Evolutionary conservation across 441 rosid species (phyloP).

Genomic region (Brassica balearica): DNA sequence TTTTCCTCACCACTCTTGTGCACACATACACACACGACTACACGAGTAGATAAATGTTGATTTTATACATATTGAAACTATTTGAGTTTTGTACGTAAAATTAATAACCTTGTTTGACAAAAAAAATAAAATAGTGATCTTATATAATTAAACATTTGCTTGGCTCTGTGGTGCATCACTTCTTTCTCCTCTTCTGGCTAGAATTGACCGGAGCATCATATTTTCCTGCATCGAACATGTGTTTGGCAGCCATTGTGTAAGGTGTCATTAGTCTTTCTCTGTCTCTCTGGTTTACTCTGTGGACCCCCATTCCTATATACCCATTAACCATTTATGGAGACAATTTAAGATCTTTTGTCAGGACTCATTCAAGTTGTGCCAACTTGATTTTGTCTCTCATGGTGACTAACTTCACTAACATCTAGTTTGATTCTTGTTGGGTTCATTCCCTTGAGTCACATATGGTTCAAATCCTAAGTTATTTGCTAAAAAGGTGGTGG

Average conservation of each 20-base stretch:
- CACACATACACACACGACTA: background rate
- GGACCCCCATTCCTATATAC: too few relatives aligned
- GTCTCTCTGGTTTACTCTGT: too few relatives aligned
- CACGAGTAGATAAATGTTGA: constrained; percentile 1
- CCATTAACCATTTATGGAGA: too few relatives aligned
- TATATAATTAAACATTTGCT: too few relatives aligned
- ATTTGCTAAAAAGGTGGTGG: background rate
- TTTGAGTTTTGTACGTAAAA: constrained; percentile 10
- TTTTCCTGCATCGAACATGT: too few relatives aligned
- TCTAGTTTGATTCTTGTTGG: constrained; percentile 26
- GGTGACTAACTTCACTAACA: constrained; percentile 13
- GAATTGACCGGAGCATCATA: too few relatives aligned
- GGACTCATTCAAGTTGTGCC: constrained; percentile 40
- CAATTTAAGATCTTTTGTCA: constrained; percentile 21
- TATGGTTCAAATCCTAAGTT: constrained; percentile 9
- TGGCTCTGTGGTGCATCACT: too few relatives aligned
- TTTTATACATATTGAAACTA: background rate
- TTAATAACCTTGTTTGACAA: background rate
- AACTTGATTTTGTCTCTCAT: constrained; percentile 35
- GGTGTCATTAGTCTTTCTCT: too few relatives aligned
- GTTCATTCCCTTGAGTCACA: background rate
- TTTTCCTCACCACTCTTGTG: background rate
- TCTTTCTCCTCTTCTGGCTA: too few relatives aligned
- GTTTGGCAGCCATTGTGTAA: too few relatives aligned
- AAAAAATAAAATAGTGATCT: background rate